Conservation (phyloP, 2,329 filamentous ascomycete species). For the Thielaviopsis euricoi region DNA sequence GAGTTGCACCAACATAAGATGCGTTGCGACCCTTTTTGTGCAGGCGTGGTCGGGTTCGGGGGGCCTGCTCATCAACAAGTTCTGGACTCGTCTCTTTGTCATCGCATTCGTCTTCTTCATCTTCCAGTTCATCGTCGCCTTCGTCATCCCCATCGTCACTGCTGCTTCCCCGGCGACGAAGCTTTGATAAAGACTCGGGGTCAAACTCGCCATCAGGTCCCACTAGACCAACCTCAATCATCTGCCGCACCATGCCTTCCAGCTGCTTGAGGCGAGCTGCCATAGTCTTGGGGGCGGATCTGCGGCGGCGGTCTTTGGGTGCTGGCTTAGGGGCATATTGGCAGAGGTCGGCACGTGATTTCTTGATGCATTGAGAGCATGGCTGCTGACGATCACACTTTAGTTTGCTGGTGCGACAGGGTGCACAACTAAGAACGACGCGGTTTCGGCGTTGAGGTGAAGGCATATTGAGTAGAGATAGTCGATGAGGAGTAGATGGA, state of each 20-base stretch:
- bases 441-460: constrained; percentile 27
- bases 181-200: neutral
- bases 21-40: constrained; percentile 19
- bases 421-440: constrained; percentile 34
- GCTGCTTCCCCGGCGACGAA: neutral
- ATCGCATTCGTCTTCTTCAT: constrained; percentile 1
- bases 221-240: constrained; percentile 28
- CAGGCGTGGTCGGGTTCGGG: neutral
- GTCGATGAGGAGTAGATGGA: neutral
- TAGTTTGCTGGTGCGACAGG: constrained; percentile 36
- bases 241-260: constrained; percentile 39
- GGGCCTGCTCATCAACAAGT: constrained; percentile 24
- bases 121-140: neutral
- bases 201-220: constrained; percentile 1
- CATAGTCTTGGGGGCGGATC: constrained; percentile 24
- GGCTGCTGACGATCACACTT: constrained; percentile 38
- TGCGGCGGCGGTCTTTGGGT: constrained; percentile 17
- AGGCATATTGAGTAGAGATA: neutral
- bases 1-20: constrained; percentile 41
- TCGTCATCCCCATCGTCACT: constrained; percentile 11
- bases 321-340: constrained; percentile 31
- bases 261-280: constrained; percentile 36
- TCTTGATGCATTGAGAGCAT: constrained; percentile 36
- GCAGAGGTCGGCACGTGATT: constrained; percentile 29
- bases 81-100: constrained; percentile 18